These are phyloP conservation scores for Actinidia polygama DNA, from an alignment of 179 eudicot species.

Conservation along the genomic window DNA sequence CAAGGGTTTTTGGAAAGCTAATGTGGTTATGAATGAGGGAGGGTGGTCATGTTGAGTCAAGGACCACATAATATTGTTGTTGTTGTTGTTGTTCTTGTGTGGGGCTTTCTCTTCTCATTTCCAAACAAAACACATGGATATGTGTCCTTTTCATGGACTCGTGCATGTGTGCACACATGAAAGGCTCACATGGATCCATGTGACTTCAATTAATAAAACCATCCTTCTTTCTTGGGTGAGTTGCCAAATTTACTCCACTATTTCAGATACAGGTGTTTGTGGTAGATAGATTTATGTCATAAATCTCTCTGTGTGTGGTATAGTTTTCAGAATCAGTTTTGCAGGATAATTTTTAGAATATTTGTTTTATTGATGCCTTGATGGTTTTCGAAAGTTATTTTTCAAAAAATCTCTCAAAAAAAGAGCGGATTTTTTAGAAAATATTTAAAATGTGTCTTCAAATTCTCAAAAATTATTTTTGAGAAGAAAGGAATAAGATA, in stretches of 20 bases:
- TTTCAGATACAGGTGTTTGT: neutral
- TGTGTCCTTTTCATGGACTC: constrained; percentile 6
- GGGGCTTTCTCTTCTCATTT: neutral
- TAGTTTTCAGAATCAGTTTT: too few relatives aligned
- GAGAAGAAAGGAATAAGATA: too few relatives aligned
- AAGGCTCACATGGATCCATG: constrained; percentile 25
- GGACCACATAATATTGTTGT: constrained; percentile 25
- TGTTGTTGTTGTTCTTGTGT: neutral
- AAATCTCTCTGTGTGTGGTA: too few relatives aligned
- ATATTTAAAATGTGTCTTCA: too few relatives aligned
- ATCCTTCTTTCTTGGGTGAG: neutral
- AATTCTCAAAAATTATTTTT: too few relatives aligned
- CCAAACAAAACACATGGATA: constrained; percentile 14
- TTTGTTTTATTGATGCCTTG: too few relatives aligned
- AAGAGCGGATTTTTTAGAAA: too few relatives aligned
- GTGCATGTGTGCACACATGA: constrained; percentile 7
- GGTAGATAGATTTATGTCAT: too few relatives aligned
- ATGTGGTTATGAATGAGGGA: neutral
- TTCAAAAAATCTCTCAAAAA: too few relatives aligned
- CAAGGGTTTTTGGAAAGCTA: neutral
- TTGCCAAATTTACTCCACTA: neutral
- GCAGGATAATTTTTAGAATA: too few relatives aligned
- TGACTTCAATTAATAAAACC: constrained; percentile 9
- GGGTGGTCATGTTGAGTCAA: neutral
- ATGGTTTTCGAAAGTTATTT: too few relatives aligned